Evolutionary conservation across 495 filamentous ascomycete species (phyloP), one percentile per base, ranked within the genome.

Genomic region (Hypoxylon fuscum): DNA sequence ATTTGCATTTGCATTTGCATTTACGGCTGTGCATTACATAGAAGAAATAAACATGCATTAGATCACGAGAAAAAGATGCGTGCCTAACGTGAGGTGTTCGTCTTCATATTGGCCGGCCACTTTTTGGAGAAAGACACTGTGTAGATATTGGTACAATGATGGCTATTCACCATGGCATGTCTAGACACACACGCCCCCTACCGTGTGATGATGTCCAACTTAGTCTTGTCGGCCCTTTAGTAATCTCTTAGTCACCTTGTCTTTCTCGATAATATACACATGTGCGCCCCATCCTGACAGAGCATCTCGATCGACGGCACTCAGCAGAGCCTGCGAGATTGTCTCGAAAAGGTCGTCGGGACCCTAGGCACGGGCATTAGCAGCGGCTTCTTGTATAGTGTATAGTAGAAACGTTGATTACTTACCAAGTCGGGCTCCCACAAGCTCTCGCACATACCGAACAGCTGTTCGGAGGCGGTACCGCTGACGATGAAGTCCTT

Each of bases 401-500:
- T 27, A 27, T 8, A 27, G 8, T 27, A 4, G 4, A 27, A 27
- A 8, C 29, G 10, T 0, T 31, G 15, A 5, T 1, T 5, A 81
- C 88, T 45, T 81, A 96, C 92, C 78, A 98, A 75, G 83, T 96
- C 87, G 54, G 95, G 95, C 81, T 98, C 96, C 95, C 95, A 98
- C 71, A 98, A 79, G 69, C 91, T 91, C 80, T 98, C 95, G 77
- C 95, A 98, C 70, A 95, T 98, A 79, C 95, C 95, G 81, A 96
- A 98, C 63, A 98, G 78, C 85, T 98, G 95, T 71, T 98, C 93
- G 66, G 90, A 92, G 21, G 95, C 95, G 14, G 95, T 98, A 58
- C 95, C 95, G 69, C 87, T 90, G 56, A 98, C 96, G 76, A 98
- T 98, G 77, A 98, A 98, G 77, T 98, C 95, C 82, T 97, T 96